A percentile compares a stretch with the other conserved stretches of the same genome.
Evolutionary conservation across 805 yeast species (phyloP).

Genomic region (Pichia membranifaciens): DNA sequence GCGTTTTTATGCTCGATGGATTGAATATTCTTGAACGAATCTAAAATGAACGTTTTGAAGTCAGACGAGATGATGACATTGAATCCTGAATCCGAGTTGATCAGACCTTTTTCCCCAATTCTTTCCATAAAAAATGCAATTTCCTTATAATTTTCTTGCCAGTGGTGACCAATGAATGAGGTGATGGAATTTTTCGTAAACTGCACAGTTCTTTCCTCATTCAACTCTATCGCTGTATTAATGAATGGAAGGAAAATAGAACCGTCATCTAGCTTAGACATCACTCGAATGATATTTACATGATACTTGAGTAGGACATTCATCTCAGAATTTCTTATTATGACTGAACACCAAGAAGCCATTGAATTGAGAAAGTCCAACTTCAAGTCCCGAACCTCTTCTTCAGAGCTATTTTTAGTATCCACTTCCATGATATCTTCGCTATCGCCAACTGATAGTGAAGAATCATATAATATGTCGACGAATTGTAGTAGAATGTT

Average conservation of each 20-base stretch:
- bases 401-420: conserved; percentile 7
- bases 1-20: conserved; percentile 10
- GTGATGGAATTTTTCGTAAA: conserved; percentile 44
- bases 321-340: conserved; percentile 49
- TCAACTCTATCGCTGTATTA: conserved; percentile 38
- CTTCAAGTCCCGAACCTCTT: conserved; percentile 1
- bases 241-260: conserved; percentile 40
- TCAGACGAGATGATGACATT: conserved; percentile 29
- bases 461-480: conserved; percentile 10
- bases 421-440: conserved; percentile 13
- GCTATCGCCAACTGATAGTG: conserved; percentile 5
- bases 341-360: conserved; percentile 41
- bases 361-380: conserved; percentile 25
- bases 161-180: conserved; percentile 39
- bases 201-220: conserved; percentile 40
- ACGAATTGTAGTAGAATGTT: conserved; percentile 16
- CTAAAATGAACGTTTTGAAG: conserved; percentile 27
- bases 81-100: conserved; percentile 11
- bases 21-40: conserved; percentile 19
- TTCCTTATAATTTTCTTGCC: conserved; percentile 33
- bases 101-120: conserved; percentile 26
- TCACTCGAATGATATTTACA: conserved; percentile 36
- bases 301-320: conserved; percentile 41
- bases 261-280: conserved; percentile 33
- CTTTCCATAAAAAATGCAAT: conserved; percentile 40